Base-by-base conservation (phyloP, 176 grass and related monocot species). In the Areca catechu region DNA sequence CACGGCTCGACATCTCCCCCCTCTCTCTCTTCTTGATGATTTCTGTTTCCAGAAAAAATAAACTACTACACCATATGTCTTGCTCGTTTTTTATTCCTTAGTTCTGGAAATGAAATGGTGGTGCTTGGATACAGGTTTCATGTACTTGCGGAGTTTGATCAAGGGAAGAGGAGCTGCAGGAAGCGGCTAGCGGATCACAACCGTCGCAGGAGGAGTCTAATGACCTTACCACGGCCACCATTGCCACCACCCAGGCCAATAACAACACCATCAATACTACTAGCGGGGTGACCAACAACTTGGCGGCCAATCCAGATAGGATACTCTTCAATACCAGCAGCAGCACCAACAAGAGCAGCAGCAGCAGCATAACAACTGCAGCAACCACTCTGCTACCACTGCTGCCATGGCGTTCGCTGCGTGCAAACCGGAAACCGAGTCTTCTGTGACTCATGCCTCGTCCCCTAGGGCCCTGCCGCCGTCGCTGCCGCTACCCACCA, bases 121-220 rank as follows among this genome's bases (percentile, higher is more conserved):
- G 21, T 22, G 21, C 56, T 3, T 58, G 14, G 0, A 16, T 29
- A 3, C 22, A 58, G 56, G 56, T 58, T 58, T 6, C 56, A 58
- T 58, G 56, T 29, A 5, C 22, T 58, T 1, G 16, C 23, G 22
- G 56, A 58, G 56, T 58, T 58, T 23, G 56, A 58, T 14, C 56
- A 58, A 14, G 56, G 56, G 16, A 58, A 58, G 23, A 12, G 56
- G 56, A 58, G 56, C 56, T 58, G 56, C 56, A 21, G 56, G 22
- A 58, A 58, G 23, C 20, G 56, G 21, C 23, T 58, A 24, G 56
- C 56, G 22, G 56, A 58, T 58, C 56, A 58, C 56, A 58, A 58
- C 56, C 56, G 56, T 4, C 56, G 56, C 0, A 21, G 56, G 24
- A 25, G 56, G 24, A 58, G 56, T 58, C 56, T 25, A 23, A 58